These are phyloP conservation scores for Thalassiosira mediterranea DNA, from an alignment of 352 stramenopile species.

Conservation along the genomic window DNA sequence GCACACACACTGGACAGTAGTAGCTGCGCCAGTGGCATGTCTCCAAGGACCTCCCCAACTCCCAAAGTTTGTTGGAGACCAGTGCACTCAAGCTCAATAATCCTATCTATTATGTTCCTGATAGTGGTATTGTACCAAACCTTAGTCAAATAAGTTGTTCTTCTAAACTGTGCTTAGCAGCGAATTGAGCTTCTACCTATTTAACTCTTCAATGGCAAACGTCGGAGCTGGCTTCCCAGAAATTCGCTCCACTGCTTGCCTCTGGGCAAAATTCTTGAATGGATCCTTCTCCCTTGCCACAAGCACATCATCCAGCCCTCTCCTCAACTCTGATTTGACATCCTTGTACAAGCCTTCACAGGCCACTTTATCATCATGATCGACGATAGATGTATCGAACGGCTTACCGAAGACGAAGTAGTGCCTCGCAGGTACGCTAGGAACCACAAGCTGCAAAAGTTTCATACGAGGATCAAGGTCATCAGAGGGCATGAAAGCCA, in stretches of 20 bases:
- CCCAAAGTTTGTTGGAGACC: too few relatives aligned
- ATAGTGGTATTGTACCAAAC: too few relatives aligned
- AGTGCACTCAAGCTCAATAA: too few relatives aligned
- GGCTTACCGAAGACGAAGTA: slow-evolving; percentile 87
- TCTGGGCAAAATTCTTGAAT: slow-evolving; percentile 50
- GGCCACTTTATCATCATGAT: slow-evolving; percentile 70
- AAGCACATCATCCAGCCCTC: slow-evolving; percentile 78
- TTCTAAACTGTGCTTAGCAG: too few relatives aligned
- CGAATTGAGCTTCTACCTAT: too few relatives aligned
- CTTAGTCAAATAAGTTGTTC: too few relatives aligned
- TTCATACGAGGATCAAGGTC: too few relatives aligned
- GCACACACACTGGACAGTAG: too few relatives aligned
- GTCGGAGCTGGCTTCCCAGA: not conserved
- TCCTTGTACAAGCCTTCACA: slow-evolving; percentile 73
- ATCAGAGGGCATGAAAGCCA: too few relatives aligned
- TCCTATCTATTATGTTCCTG: too few relatives aligned
- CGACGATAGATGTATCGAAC: slow-evolving; percentile 66
- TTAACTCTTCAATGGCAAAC: not conserved
- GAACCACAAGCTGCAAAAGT: slow-evolving; percentile 75
- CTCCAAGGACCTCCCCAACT: too few relatives aligned
- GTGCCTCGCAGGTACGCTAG: slow-evolving; percentile 74
- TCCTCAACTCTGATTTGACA: slow-evolving; percentile 67
- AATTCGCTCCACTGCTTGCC: not conserved
- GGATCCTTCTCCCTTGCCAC: slow-evolving; percentile 76
- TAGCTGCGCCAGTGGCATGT: too few relatives aligned